phyloP scores from a whole-genome alignment of 805 yeast genomes.

The Jamesozyma piceae region DNA sequence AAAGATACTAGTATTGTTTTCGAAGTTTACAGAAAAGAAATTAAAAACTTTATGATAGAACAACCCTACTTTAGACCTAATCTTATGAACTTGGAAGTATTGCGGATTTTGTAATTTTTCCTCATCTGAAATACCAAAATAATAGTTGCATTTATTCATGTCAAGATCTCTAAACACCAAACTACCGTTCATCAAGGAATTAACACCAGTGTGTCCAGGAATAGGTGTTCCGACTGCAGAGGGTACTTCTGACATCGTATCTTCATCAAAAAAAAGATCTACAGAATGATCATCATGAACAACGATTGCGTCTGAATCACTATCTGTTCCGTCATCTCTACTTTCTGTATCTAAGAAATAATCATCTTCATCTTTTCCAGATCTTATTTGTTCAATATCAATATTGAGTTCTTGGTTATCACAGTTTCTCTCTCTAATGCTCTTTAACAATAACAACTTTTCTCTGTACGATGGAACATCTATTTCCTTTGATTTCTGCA shows the following conservation, averaged over 20 bases:
- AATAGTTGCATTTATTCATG: conserved; percentile 55
- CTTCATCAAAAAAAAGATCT: conserved; percentile 32
- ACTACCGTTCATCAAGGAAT: conserved; percentile 45
- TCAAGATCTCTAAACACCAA: conserved; percentile 51
- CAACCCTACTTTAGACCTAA: conserved; percentile 51
- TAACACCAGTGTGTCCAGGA: conserved; percentile 22
- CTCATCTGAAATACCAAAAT: conserved; percentile 47
- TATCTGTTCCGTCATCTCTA: conserved; percentile 17
- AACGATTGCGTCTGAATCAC: conserved; percentile 20
- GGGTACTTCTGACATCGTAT: conserved; percentile 36
- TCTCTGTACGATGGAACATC: conserved; percentile 8
- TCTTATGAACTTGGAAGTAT: conserved; percentile 47
- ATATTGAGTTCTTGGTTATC: conserved; percentile 32
- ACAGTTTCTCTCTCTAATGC: conserved; percentile 29
- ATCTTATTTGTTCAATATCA: conserved; percentile 30
- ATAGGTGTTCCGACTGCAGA: conserved; percentile 32
- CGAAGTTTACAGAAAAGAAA: conserved; percentile 40
- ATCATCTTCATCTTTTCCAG: conserved; percentile 24
- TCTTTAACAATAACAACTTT: conserved; percentile 20
- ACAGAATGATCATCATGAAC: conserved; percentile 12
- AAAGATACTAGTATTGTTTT: conserved; percentile 56
- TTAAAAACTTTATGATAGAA: conserved; percentile 49
- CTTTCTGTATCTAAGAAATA: conserved; percentile 17
- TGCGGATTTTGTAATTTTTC: conserved; percentile 35
- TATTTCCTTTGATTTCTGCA: conserved; percentile 6